Evolutionary conservation across 202 grass and related monocot genomes (phyloP).

Genomic region (Schoenoplectus triqueter): DNA sequence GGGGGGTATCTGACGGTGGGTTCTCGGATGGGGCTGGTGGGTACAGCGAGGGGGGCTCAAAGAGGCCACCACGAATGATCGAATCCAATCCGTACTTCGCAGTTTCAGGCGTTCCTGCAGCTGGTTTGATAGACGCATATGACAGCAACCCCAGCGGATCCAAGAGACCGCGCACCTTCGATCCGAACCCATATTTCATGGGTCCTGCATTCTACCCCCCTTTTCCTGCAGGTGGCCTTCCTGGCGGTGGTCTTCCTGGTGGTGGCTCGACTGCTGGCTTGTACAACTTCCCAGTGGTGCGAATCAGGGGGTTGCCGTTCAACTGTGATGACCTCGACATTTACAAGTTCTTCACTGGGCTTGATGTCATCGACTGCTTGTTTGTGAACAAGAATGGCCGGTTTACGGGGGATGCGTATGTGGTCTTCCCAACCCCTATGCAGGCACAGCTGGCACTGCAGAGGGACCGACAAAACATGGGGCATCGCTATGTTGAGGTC

Average conservation of each 20-base stretch:
- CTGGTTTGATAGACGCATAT: conserved; percentile 54
- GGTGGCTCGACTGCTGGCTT: conserved; percentile 51
- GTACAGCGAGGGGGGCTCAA: conserved; percentile 73
- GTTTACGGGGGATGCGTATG: conserved; percentile 80
- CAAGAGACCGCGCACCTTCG: conserved; percentile 76
- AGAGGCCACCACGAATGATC: conserved; percentile 95
- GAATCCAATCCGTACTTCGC: conserved; percentile 99
- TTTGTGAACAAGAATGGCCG: conserved; percentile 82
- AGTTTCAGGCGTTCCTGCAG: conserved; percentile 58
- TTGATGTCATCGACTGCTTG: conserved; percentile 82
- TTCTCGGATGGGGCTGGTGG: conserved; percentile 68
- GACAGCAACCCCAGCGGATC: conserved; percentile 39
- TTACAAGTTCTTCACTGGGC: conserved; percentile 76
- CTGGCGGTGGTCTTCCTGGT: conserved; percentile 46
- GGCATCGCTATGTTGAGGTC: conserved; percentile 84
- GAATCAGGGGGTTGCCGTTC: conserved; percentile 82
- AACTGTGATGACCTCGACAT: conserved; percentile 86
- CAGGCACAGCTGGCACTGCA: conserved; percentile 81
- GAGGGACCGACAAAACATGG: conserved; percentile 84
- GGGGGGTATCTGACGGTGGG: conserved; percentile 95
- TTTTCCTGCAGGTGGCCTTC: conserved; percentile 38
- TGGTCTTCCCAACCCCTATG: conserved; percentile 66
- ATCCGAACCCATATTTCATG: conserved; percentile 61
- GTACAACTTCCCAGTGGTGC: conserved; percentile 73
- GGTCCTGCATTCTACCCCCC: conserved; percentile 51